Evolutionary conservation across 202 grass and related monocot genomes (phyloP).

Genomic region (Brachypodium distachyon): DNA sequence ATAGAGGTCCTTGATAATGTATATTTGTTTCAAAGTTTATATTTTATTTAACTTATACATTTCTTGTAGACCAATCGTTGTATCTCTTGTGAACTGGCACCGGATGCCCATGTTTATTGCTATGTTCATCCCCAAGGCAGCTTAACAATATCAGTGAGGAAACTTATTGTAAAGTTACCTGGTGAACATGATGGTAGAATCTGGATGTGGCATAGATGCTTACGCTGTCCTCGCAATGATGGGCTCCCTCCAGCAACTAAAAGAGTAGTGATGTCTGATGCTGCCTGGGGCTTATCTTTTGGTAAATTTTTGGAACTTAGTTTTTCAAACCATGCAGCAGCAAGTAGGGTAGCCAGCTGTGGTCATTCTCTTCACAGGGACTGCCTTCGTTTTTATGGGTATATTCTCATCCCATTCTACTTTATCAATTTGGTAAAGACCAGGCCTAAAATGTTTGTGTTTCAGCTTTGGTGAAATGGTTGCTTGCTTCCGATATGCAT

Average conservation of each 20-base stretch:
- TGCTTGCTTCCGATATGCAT: conserved; percentile 88
- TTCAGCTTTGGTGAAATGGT: conserved; percentile 85
- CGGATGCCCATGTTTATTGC: conserved; percentile 96
- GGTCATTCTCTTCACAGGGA: conserved; percentile 98
- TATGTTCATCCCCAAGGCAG: conserved; percentile 93
- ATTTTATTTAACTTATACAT: conserved; percentile 13
- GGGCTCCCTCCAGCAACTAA: conserved; percentile 85
- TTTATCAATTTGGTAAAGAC: conserved; percentile 7
- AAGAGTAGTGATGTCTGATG: conserved; percentile 99
- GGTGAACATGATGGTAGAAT: conserved; percentile 84
- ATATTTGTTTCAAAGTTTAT: neutral
- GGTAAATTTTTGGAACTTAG: conserved; percentile 99
- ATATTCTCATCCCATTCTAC: conserved; percentile 23
- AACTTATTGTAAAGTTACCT: conserved; percentile 54
- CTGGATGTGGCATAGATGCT: conserved; percentile 99
- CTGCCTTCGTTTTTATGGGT: conserved; percentile 98
- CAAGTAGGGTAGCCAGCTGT: conserved; percentile 97
- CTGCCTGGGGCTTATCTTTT: conserved; percentile 97
- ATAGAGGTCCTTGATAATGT: conserved; percentile 1
- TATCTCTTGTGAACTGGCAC: conserved; percentile 71
- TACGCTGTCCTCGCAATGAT: conserved; percentile 67
- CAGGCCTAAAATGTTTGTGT: conserved; percentile 28
- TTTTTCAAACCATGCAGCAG: conserved; percentile 98
- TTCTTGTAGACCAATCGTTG: conserved; percentile 62
- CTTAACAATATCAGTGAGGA: conserved; percentile 91